phyloP scores from a whole-genome alignment of 331 rosid species.

The Acacia concinna region DNA sequence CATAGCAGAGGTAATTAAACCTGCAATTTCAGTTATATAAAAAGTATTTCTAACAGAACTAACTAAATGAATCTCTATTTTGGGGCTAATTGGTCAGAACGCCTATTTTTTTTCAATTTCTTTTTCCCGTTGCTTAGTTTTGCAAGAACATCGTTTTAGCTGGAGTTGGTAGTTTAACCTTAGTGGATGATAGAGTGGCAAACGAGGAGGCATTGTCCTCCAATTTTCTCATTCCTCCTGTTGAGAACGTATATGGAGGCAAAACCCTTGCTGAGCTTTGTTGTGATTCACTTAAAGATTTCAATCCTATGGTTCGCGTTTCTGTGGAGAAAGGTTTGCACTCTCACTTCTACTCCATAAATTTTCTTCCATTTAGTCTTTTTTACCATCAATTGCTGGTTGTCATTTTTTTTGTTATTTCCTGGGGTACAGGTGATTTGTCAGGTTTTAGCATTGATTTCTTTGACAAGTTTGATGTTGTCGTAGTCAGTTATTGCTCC shows the following conservation, averaged over 20 bases:
- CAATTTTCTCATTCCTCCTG: conserved; percentile 76
- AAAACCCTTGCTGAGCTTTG: conserved; percentile 83
- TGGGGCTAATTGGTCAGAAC: not conserved
- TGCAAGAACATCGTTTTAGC: conserved; percentile 96
- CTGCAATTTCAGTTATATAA: not conserved
- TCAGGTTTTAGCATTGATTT: conserved; percentile 67
- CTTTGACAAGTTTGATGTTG: conserved; percentile 72
- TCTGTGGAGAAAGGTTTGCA: conserved; percentile 70
- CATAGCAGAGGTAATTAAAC: conserved; percentile 69
- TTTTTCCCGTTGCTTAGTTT: conserved; percentile 51
- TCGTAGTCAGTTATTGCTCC: conserved; percentile 78
- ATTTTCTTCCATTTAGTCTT: not conserved
- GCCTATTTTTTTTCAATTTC: not conserved
- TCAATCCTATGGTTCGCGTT: conserved; percentile 96
- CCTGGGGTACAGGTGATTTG: conserved; percentile 60
- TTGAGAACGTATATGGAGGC: conserved; percentile 66
- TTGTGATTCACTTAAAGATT: conserved; percentile 87
- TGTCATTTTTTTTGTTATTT: conserved; percentile 1
- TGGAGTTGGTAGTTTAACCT: conserved; percentile 95
- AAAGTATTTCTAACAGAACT: not conserved
- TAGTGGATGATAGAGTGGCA: conserved; percentile 74
- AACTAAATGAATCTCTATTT: not conserved
- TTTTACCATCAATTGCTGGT: not conserved
- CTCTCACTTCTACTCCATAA: not conserved
- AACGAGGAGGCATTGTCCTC: conserved; percentile 63